These are phyloP conservation scores for Daldinia caldariorum DNA, from an alignment of 495 filamentous ascomycete genomes.

Conservation along the genomic window DNA sequence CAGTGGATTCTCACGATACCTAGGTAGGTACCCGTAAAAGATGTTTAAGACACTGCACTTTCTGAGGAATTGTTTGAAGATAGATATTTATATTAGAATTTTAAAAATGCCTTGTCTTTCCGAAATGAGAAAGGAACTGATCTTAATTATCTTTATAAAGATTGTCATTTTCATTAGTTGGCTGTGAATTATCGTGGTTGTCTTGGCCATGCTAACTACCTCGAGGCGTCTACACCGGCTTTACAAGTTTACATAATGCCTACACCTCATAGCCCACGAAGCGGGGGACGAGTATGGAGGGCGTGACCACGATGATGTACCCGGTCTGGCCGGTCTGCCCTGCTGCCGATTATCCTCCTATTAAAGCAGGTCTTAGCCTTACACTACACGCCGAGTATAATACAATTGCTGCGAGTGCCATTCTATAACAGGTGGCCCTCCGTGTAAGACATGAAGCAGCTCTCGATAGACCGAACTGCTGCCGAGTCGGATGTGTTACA, in stretches of 20 bases:
- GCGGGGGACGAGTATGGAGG: slow-evolving; percentile 26
- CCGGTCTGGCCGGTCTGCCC: slow-evolving; percentile 7
- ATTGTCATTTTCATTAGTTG: too few relatives aligned
- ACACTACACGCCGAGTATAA: slow-evolving; percentile 2
- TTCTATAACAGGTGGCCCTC: slow-evolving; percentile 11
- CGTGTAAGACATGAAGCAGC: background rate
- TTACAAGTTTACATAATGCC: slow-evolving; percentile 27
- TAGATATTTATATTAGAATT: too few relatives aligned
- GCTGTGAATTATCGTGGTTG: background rate
- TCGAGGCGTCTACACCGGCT: slow-evolving; percentile 14
- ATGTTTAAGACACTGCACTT: too few relatives aligned
- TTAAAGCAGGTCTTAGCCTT: slow-evolving; percentile 22
- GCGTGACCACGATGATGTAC: slow-evolving; percentile 37
- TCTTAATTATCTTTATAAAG: background rate
- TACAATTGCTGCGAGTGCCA: background rate
- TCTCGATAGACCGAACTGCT: slow-evolving; percentile 15
- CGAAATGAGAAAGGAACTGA: background rate
- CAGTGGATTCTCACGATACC: too few relatives aligned
- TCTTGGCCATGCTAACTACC: background rate
- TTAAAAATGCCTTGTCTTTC: too few relatives aligned
- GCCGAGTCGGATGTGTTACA: slow-evolving; percentile 6
- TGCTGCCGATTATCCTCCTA: slow-evolving; percentile 12
- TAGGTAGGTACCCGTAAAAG: too few relatives aligned
- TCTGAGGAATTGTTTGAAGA: too few relatives aligned
- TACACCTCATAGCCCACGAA: slow-evolving; percentile 24